A percentile compares a stretch with the other conserved stretches of the same genome.
These are phyloP conservation scores for Chlorella sp. DNA, from an alignment of 139 green algal species.

Conservation along the genomic window DNA sequence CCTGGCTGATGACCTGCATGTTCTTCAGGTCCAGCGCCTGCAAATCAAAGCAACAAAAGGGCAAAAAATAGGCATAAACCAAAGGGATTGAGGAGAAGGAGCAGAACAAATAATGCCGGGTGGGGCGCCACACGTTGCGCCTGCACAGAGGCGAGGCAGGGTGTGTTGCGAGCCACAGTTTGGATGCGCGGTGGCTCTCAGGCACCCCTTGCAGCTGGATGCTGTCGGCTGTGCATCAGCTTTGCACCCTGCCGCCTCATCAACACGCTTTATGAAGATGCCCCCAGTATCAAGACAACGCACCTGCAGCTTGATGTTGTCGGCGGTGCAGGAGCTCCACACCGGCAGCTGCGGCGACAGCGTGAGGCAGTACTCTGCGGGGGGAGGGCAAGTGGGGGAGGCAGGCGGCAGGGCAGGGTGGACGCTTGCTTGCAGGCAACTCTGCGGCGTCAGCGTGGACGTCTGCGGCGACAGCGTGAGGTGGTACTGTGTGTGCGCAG, in stretches of 20 bases:
- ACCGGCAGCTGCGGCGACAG: conserved; percentile 3
- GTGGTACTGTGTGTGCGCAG: too few relatives aligned
- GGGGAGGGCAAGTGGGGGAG: background rate
- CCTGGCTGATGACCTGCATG: conserved; percentile 59
- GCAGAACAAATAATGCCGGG: background rate
- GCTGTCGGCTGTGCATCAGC: too few relatives aligned
- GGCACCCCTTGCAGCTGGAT: too few relatives aligned
- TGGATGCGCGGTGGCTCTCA: too few relatives aligned
- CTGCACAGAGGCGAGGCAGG: too few relatives aligned
- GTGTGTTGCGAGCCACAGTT: too few relatives aligned
- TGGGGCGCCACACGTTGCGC: too few relatives aligned
- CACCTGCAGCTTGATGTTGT: conserved; percentile 36
- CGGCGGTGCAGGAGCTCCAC: conserved; percentile 13
- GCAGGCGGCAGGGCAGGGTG: background rate
- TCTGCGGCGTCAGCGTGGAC: too few relatives aligned
- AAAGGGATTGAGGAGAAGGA: background rate
- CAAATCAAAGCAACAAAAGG: background rate
- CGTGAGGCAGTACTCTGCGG: conserved; percentile 35
- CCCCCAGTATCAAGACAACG: background rate
- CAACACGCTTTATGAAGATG: background rate
- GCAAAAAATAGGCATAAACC: background rate
- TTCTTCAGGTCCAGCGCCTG: conserved; percentile 56
- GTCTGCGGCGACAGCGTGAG: too few relatives aligned
- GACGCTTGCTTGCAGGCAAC: background rate
- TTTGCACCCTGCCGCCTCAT: background rate